phyloP scores from a whole-genome alignment of 441 rosid species.

The Sinapis alba region DNA sequence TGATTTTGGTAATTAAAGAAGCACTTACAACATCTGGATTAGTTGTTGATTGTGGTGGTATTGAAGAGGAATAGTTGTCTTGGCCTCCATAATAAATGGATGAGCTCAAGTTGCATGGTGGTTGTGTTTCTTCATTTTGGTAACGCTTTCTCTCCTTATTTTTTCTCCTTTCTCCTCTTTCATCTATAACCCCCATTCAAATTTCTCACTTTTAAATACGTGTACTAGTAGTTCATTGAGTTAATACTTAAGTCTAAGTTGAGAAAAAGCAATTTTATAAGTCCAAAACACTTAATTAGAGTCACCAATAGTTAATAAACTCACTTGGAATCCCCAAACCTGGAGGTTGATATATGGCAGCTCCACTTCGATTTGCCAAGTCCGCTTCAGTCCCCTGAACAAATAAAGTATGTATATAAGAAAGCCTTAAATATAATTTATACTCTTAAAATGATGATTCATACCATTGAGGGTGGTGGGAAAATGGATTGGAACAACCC shows the following conservation, averaged over 20 bases:
- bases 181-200: conserved; percentile 19
- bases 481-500: conserved; percentile 41
- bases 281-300: background rate
- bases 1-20: background rate
- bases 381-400: conserved; percentile 24
- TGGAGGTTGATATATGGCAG: conserved; percentile 27
- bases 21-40: conserved; percentile 25
- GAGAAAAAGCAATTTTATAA: background rate
- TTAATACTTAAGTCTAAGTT: background rate
- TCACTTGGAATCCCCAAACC: conserved; percentile 26
- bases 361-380: conserved; percentile 26
- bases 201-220: background rate
- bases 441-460: background rate
- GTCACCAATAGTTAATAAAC: conserved; percentile 1
- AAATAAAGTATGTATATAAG: background rate
- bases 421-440: background rate
- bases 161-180: conserved; percentile 45
- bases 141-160: conserved; percentile 42
- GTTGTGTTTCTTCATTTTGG: conserved; percentile 63
- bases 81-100: conserved; percentile 95
- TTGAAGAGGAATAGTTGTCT: conserved; percentile 68
- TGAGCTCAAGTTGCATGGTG: conserved; percentile 83
- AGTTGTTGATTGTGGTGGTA: conserved; percentile 27
- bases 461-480: conserved; percentile 38
- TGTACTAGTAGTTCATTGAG: conserved; percentile 4